Conservation (phyloP, 805 yeast genomes). For the Yarrowia keelungensis region DNA sequence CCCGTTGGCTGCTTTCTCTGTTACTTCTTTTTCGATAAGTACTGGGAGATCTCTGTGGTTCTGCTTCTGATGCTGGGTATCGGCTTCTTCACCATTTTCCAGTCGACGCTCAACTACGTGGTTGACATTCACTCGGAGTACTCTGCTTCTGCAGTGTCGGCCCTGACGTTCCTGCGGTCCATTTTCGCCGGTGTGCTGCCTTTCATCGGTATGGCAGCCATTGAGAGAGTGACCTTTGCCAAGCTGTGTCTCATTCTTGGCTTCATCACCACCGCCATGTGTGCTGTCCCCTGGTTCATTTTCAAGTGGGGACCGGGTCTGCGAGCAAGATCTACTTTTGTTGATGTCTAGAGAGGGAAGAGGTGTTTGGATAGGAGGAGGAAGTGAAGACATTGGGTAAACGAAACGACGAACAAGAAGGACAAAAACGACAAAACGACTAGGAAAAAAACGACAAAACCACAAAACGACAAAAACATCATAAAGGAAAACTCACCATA, state of each 20-base stretch:
- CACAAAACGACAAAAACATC: background rate
- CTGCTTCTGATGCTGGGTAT: slow-evolving; percentile 38
- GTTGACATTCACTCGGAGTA: slow-evolving; percentile 40
- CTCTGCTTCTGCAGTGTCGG: slow-evolving; percentile 40
- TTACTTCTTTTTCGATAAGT: slow-evolving; percentile 16
- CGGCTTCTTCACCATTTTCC: slow-evolving; percentile 41
- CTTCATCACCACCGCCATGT: slow-evolving; percentile 15
- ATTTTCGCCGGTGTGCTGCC: slow-evolving; percentile 41
- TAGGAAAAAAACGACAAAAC: background rate
- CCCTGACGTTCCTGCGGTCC: slow-evolving; percentile 40
- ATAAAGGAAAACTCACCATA: background rate
- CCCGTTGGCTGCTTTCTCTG: slow-evolving; percentile 40
- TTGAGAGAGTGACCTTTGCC: slow-evolving; percentile 10
- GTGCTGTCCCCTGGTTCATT: slow-evolving; percentile 21
- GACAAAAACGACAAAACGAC: background rate
- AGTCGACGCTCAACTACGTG: slow-evolving; percentile 40
- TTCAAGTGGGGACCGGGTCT: slow-evolving; percentile 9
- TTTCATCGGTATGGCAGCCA: slow-evolving; percentile 25
- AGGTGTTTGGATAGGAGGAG: background rate
- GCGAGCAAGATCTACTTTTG: slow-evolving; percentile 8
- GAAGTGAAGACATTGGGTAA: background rate
- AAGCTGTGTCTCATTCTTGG: slow-evolving; percentile 29
- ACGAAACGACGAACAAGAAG: background rate
- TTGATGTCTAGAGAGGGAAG: background rate
- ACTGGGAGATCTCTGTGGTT: slow-evolving; percentile 32